Conservation (phyloP, 306 rosid species). For the Begonia loranthoides region DNA sequence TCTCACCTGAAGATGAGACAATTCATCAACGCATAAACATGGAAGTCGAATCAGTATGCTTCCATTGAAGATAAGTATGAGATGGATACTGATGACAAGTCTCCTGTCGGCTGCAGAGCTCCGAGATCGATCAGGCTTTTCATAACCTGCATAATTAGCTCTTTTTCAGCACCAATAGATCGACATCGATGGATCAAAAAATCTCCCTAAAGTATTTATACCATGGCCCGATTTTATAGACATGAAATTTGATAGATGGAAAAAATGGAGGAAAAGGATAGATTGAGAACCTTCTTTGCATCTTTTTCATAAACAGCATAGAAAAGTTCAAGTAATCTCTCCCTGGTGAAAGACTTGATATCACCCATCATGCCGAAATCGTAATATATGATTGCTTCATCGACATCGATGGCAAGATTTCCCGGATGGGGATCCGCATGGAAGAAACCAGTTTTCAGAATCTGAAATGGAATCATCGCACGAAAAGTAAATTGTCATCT, state of each 20-base stretch:
- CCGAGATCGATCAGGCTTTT: constrained; percentile 60
- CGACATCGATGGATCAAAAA: not conserved
- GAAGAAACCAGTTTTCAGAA: constrained; percentile 85
- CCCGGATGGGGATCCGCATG: constrained; percentile 99
- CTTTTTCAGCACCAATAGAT: constrained; percentile 9
- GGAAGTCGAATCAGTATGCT: no score
- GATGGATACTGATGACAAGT: constrained; percentile 40
- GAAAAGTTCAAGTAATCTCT: constrained; percentile 80
- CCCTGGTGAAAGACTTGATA: constrained; percentile 76
- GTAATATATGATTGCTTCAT: constrained; percentile 72
- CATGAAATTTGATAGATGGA: not conserved
- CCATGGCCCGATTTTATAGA: no score
- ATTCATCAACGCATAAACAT: not conserved
- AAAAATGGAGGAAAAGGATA: not conserved
- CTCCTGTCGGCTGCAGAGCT: constrained; percentile 82
- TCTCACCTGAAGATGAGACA: constrained; percentile 34
- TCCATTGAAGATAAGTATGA: not conserved
- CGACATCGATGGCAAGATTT: constrained; percentile 76
- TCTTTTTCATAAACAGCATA: constrained; percentile 82
- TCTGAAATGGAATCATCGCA: constrained; percentile 23
- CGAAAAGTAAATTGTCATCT: not conserved
- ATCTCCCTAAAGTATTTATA: no score
- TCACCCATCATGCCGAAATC: constrained; percentile 99
- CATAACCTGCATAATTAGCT: constrained; percentile 43
- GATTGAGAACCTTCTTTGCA: constrained; percentile 57